Percentiles rank a stretch among this genome's conserved stretches.
phyloP scores from a whole-genome alignment of 768 basidiomycete genomes.

The Chiua virens region DNA sequence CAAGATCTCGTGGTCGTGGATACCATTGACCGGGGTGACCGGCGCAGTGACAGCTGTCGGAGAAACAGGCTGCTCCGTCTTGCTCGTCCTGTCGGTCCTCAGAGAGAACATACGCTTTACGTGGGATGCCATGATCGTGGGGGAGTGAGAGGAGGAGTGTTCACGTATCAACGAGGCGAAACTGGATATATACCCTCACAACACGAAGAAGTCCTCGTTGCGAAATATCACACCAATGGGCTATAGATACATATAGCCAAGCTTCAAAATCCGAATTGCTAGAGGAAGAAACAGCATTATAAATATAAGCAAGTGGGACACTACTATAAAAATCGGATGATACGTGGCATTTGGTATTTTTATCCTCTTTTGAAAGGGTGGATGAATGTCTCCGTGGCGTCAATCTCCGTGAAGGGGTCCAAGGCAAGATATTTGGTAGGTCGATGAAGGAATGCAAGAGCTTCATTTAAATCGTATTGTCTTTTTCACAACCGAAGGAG shows the following conservation, averaged over 20 bases:
- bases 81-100: conserved; percentile 2
- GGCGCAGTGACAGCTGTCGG: not conserved
- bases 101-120: conserved; percentile 16
- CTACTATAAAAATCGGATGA: conserved; percentile 19
- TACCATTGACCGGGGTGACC: not conserved
- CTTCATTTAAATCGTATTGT: conserved; percentile 88
- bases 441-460: conserved; percentile 80
- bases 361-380: conserved; percentile 82
- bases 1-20: not conserved
- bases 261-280: conserved; percentile 2
- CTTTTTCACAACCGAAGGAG: conserved; percentile 76
- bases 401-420: conserved; percentile 82
- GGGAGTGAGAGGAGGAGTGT: not conserved
- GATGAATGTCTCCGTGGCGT: conserved; percentile 84
- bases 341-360: conserved; percentile 8
- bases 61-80: no score
- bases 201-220: not conserved
- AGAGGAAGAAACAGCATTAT: conserved; percentile 14
- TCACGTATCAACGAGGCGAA: not conserved
- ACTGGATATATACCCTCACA: conserved; percentile 2
- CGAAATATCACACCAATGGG: conserved; percentile 2
- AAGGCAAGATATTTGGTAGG: conserved; percentile 84
- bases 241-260: conserved; percentile 14
- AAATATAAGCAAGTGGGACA: conserved; percentile 20
- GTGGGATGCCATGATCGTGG: conserved; percentile 13